phyloP scores from a whole-genome alignment of 805 yeast genomes.

The Wickerhamomyces bisporus region DNA sequence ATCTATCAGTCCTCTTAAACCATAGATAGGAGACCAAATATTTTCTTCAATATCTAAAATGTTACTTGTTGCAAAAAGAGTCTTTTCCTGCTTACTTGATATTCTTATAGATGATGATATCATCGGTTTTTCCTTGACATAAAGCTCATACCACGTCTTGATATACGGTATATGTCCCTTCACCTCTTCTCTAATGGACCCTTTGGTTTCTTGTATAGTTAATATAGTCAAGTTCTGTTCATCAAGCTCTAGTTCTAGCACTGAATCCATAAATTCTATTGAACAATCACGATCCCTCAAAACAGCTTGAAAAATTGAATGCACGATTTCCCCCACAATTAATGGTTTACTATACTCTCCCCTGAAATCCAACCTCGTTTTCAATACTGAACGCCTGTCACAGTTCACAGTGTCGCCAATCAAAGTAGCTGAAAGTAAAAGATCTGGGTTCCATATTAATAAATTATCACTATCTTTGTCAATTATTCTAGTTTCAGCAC shows the following conservation, averaged over 20 bases:
- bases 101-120: constrained; percentile 17
- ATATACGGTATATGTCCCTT: constrained; percentile 47
- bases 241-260: constrained; percentile 37
- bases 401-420: constrained; percentile 76
- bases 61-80: constrained; percentile 50
- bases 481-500: constrained; percentile 35
- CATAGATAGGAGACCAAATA: constrained; percentile 87
- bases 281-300: constrained; percentile 32
- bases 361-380: constrained; percentile 50
- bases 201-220: constrained; percentile 46
- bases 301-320: constrained; percentile 56
- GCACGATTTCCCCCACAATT: constrained; percentile 79
- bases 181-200: constrained; percentile 38
- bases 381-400: constrained; percentile 62
- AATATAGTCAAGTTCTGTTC: constrained; percentile 45
- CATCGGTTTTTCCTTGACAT: constrained; percentile 30
- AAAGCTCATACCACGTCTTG: constrained; percentile 46
- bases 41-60: constrained; percentile 85
- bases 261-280: constrained; percentile 24
- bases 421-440: constrained; percentile 73
- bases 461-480: constrained; percentile 54
- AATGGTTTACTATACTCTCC: constrained; percentile 63
- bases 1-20: constrained; percentile 85
- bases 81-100: constrained; percentile 27
- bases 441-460: constrained; percentile 82